Base-by-base conservation (phyloP, 2,329 filamentous ascomycete genomes). In the Scytalidium sp. region DNA sequence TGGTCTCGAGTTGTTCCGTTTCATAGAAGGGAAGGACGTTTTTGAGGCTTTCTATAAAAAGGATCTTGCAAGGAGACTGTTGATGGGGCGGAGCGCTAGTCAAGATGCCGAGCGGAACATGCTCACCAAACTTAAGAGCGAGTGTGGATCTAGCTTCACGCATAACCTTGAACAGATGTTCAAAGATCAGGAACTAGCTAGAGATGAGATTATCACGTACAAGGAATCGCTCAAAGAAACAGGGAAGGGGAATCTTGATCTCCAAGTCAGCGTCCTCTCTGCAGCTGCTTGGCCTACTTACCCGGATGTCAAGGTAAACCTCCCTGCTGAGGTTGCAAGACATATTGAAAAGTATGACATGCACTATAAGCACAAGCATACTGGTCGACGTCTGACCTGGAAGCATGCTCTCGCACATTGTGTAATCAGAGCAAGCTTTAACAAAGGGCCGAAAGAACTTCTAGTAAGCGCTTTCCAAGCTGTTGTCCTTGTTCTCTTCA, bases 11-110 rank as follows among this genome's bases (percentile, higher is more conserved):
- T 76, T 99, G 3, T 99, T 99, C 78, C 84, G 95, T 4, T 97
- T 97, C 67, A 90, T 99, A 27, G 87, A 97, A 64, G 94, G 94
- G 57, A 99, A 99, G 67, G 93, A 95, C 49, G 89, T 97, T 0
- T 99, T 99, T 56, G 94, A 99, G 67, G 93, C 94, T 1, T 99
- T 99, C 66, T 99, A 99, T 79, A 99, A 99, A 75, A 96, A 94
- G 63, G 94, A 97, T 64, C 79, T 99, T 45, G 93, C 95, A 1
- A 82, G 92, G 15, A 82, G 94, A 43, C 73, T 99, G 40, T 78
- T 99, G 49, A 92, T 97, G 90, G 87, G 87, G 36, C 83, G 92
- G 56, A 97, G 91, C 65, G 92, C 93, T 19, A 97, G 90, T 64
- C 88, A 93, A 49, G 94, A 99, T 68, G 93, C 94, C 0, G 95